A percentile compares a stretch with the other conserved stretches of the same genome.
phyloP scores from a whole-genome alignment of 2,329 filamentous ascomycete species.

The Chaetomiaceae sp. region DNA sequence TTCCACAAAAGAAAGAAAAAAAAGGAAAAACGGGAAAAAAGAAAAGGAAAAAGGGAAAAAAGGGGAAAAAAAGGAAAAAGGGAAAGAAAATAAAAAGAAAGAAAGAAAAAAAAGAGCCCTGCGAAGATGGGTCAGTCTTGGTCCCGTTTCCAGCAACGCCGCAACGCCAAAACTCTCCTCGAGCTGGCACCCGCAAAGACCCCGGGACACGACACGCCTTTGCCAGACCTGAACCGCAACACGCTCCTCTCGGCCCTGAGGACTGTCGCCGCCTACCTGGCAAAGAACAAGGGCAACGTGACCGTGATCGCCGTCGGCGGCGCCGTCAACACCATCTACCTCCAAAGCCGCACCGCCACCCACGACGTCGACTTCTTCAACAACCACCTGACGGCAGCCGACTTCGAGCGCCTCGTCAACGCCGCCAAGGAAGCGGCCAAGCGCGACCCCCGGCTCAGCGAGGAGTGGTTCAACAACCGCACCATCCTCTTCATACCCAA shows the following conservation, averaged over 20 bases:
- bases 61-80: too few species aligned
- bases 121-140: not conserved
- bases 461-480: slow-evolving; percentile 2
- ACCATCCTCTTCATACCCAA: slow-evolving; percentile 1
- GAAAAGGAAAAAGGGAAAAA: too few species aligned
- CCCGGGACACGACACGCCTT: not conserved
- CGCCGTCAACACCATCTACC: slow-evolving; percentile 1
- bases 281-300: not conserved
- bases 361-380: slow-evolving; percentile 6
- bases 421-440: not conserved
- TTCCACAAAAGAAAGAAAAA: too few species aligned
- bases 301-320: slow-evolving; percentile 2
- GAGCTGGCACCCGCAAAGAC: not conserved
- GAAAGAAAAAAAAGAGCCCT: too few species aligned
- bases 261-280: not conserved
- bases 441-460: not conserved
- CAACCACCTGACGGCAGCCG: not conserved
- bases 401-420: not conserved
- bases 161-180: not conserved
- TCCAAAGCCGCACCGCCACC: not conserved
- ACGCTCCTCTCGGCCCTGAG: not conserved
- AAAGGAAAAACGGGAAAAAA: too few species aligned
- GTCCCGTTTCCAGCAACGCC: not conserved
- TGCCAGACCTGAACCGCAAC: not conserved
- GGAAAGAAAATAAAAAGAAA: too few species aligned